phyloP scores from a whole-genome alignment of 345 rosid species.

The Aquilaria malaccensis region DNA sequence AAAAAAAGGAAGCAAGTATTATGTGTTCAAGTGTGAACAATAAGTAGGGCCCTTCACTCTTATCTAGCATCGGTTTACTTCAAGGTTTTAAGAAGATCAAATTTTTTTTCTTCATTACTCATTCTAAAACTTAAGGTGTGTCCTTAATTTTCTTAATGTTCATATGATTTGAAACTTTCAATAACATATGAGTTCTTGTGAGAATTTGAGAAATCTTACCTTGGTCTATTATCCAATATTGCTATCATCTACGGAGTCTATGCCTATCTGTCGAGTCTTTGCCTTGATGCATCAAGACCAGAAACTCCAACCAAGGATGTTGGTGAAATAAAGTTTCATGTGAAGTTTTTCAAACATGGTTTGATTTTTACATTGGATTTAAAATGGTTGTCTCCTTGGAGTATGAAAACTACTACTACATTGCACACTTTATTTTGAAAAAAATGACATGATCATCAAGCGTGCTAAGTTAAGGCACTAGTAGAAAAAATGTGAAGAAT shows the following conservation, averaged over 20 bases:
- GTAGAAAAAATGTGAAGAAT: no score
- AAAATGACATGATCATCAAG: no score
- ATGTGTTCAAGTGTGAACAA: no score
- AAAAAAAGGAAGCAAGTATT: no score
- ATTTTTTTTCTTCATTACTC: no score
- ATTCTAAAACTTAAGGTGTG: no score
- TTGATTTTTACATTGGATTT: constrained; percentile 72
- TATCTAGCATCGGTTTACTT: no score
- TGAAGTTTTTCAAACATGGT: constrained; percentile 53
- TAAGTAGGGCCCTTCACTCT: no score
- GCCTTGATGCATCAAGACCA: constrained; percentile 30
- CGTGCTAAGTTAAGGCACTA: no score
- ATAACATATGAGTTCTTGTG: constrained; percentile 71
- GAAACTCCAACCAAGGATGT: constrained; percentile 23
- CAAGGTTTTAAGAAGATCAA: no score
- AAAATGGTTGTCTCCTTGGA: constrained; percentile 92
- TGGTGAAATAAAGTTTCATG: constrained; percentile 28
- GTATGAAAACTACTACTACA: constrained; percentile 83
- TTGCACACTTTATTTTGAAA: constrained; percentile 47
- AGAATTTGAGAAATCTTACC: constrained; percentile 72
- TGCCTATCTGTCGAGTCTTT: constrained; percentile 44
- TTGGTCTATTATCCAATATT: constrained; percentile 60
- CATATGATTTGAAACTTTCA: no score
- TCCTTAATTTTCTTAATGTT: no score
- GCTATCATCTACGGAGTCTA: constrained; percentile 35